Evolutionary conservation across 163 green algal species (phyloP).

Genomic region (Trebouxiophyceae sp.): DNA sequence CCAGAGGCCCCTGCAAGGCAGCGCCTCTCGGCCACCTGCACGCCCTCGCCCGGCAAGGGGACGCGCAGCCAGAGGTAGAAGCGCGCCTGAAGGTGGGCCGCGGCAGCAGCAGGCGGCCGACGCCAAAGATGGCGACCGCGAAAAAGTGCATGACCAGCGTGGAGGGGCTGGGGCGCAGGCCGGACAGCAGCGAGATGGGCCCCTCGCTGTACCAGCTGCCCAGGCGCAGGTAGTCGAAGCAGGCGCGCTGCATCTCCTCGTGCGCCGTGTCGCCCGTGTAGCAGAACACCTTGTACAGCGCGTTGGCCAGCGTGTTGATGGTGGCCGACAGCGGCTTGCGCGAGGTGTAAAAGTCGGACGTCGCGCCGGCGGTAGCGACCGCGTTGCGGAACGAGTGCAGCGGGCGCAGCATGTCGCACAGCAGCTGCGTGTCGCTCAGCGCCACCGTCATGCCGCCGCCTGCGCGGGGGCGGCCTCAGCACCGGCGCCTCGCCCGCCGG

Average conservation of each 20-base stretch:
- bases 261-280: slow-evolving; percentile 65
- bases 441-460: slow-evolving; percentile 45
- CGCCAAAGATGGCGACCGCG: slow-evolving; percentile 81
- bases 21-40: too few relatives aligned
- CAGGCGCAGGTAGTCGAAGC: slow-evolving; percentile 94
- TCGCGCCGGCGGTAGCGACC: slow-evolving; percentile 50
- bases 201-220: slow-evolving; percentile 71
- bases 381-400: slow-evolving; percentile 67
- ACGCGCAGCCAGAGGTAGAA: too few relatives aligned
- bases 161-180: slow-evolving; percentile 68
- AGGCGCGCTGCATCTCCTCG: slow-evolving; percentile 92
- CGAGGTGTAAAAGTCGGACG: slow-evolving; percentile 83
- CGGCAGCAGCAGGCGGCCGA: slow-evolving; percentile 73
- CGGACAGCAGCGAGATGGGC: slow-evolving; percentile 75
- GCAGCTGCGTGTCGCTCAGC: slow-evolving; percentile 73
- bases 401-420: slow-evolving; percentile 84
- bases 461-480: too few relatives aligned
- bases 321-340: slow-evolving; percentile 91
- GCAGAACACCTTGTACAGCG: slow-evolving; percentile 92
- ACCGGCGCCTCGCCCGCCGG: too few relatives aligned
- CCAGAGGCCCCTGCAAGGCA: slow-evolving; percentile 52
- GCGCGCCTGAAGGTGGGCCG: slow-evolving; percentile 55
- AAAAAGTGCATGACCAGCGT: slow-evolving; percentile 95
- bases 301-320: slow-evolving; percentile 98
- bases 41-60: too few relatives aligned